These are phyloP conservation scores for Jaminaea rosea DNA, from an alignment of 1,284 basidiomycete species.

Conservation along the genomic window DNA sequence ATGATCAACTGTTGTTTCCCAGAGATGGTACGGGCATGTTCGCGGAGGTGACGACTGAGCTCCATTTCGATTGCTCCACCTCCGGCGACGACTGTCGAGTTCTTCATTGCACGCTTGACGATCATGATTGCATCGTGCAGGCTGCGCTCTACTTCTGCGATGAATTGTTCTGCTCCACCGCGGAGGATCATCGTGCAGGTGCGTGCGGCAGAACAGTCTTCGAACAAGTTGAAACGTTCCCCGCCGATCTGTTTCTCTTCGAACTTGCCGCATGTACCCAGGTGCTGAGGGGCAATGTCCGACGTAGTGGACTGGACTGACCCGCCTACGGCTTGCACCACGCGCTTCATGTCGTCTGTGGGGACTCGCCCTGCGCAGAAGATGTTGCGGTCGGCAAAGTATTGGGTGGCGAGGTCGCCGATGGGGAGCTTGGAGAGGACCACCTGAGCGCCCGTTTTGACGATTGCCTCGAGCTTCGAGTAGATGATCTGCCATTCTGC, in stretches of 20 bases:
- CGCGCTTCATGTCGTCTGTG: conserved; percentile 80
- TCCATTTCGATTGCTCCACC: conserved; percentile 99
- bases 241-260: conserved; percentile 95
- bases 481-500: conserved; percentile 99
- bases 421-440: conserved; percentile 97
- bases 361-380: conserved; percentile 97
- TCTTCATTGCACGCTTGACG: conserved; percentile 91
- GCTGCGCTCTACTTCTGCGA: conserved; percentile 93
- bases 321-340: conserved; percentile 91
- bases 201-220: conserved; percentile 87
- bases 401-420: conserved; percentile 96
- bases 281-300: conserved; percentile 78
- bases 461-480: conserved; percentile 90
- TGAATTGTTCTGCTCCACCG: conserved; percentile 97
- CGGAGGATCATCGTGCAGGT: conserved; percentile 93
- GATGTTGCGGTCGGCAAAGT: conserved; percentile 97
- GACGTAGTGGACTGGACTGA: conserved; percentile 90
- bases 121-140: conserved; percentile 99
- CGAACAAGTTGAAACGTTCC: conserved; percentile 93
- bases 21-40: conserved; percentile 80
- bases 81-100: conserved; percentile 90
- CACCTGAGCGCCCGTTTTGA: conserved; percentile 91
- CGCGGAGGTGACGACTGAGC: conserved; percentile 81
- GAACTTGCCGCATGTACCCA: conserved; percentile 82
- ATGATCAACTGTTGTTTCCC: conserved; percentile 94